A percentile compares a stretch with the other conserved stretches of the same genome.
Evolutionary conservation across 1,139 yeast genomes (phyloP).

Genomic region (Pichia sp.): DNA sequence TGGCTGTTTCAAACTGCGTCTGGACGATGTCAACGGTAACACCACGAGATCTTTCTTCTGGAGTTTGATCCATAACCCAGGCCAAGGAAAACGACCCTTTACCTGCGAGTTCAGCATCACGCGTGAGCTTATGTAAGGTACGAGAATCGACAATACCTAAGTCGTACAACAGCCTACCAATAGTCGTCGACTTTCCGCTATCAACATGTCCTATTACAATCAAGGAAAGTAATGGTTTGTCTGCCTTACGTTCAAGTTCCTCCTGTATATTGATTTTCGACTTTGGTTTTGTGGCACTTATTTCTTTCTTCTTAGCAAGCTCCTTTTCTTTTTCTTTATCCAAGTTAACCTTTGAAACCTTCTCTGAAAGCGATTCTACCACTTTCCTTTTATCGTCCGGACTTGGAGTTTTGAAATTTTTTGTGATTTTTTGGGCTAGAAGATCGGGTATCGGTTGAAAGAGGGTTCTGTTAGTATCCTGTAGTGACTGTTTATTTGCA

Average conservation of each 20-base stretch:
- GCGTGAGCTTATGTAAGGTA: conserved; percentile 68
- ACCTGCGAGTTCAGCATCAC: conserved; percentile 78
- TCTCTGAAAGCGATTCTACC: conserved; percentile 32
- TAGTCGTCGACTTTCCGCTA: conserved; percentile 93
- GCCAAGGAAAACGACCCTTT: conserved; percentile 94
- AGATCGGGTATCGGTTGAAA: conserved; percentile 27
- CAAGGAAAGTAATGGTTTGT: conserved; percentile 67
- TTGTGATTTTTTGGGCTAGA: conserved; percentile 40
- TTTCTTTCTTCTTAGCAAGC: conserved; percentile 27
- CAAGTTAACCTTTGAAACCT: conserved; percentile 24
- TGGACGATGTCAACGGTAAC: conserved; percentile 90
- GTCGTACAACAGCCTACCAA: conserved; percentile 85
- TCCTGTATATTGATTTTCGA: conserved; percentile 38
- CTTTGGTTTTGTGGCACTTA: conserved; percentile 37
- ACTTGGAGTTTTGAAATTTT: conserved; percentile 65
- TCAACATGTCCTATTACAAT: conserved; percentile 96
- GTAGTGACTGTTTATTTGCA: background rate
- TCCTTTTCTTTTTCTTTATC: conserved; percentile 15
- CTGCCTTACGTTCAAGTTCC: conserved; percentile 38
- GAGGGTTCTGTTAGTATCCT: conserved; percentile 36
- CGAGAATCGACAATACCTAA: conserved; percentile 75
- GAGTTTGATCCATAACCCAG: conserved; percentile 96
- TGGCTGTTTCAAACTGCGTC: conserved; percentile 68
- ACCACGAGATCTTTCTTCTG: conserved; percentile 84
- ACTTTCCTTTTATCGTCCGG: conserved; percentile 74